A percentile compares a stretch with the other conserved stretches of the same genome.
Evolutionary conservation across 495 filamentous ascomycete genomes (phyloP).

Genomic region (Xylaria flabelliformis): DNA sequence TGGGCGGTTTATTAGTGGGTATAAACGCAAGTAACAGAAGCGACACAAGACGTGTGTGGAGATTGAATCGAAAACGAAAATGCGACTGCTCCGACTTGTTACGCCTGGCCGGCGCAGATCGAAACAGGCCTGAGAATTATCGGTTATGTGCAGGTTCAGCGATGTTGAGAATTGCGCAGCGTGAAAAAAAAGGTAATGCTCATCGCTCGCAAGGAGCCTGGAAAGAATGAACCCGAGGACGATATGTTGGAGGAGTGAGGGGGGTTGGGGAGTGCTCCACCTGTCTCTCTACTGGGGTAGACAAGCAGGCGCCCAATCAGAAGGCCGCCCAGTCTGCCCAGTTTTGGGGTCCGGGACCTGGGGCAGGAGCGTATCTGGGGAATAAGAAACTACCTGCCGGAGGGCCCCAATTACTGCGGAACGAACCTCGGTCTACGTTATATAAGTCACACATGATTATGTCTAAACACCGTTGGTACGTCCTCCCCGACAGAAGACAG

Average conservation of each 20-base stretch:
- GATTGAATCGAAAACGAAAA: slow-evolving; percentile 13
- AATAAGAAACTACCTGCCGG: not conserved
- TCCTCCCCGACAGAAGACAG: not conserved
- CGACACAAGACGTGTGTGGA: slow-evolving; percentile 20
- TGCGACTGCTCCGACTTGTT: slow-evolving; percentile 21
- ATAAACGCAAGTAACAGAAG: slow-evolving; percentile 23
- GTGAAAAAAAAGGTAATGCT: not conserved
- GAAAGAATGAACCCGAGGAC: slow-evolving; percentile 17
- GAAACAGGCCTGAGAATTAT: not conserved
- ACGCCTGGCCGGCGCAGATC: not conserved
- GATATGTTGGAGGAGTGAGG: slow-evolving; percentile 28
- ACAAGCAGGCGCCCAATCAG: slow-evolving; percentile 34
- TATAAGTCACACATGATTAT: not conserved
- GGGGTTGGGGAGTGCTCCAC: slow-evolving; percentile 31
- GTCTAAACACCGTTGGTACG: not conserved
- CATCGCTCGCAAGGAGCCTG: slow-evolving; percentile 4
- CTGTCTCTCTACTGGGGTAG: slow-evolving; percentile 26
- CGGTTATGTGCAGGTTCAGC: not conserved
- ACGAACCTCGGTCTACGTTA: not conserved
- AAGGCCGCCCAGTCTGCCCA: not conserved
- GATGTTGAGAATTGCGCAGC: not conserved
- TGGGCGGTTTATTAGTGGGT: slow-evolving; percentile 25
- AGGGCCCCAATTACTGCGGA: not conserved
- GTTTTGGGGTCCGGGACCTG: slow-evolving; percentile 15
- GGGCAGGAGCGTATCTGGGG: not conserved